Conservation (phyloP, 179 eudicot genomes). For the Pouteria campechiana region DNA sequence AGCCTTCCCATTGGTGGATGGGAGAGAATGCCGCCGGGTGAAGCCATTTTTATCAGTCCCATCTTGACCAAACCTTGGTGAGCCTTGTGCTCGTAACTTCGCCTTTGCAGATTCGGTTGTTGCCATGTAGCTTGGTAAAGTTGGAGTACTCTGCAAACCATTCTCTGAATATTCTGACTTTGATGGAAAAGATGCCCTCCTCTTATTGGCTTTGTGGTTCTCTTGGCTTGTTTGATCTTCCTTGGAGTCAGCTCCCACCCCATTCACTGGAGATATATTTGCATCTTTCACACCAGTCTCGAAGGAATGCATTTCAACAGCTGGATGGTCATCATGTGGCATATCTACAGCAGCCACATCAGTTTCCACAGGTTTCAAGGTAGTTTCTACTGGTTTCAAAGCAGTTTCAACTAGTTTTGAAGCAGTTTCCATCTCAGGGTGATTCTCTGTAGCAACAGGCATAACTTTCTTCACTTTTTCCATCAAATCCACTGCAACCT, state of each 20-base stretch:
- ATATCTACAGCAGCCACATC: constrained; percentile 22
- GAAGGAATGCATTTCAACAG: constrained; percentile 9
- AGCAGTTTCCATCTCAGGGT: constrained; percentile 20
- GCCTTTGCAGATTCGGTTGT: constrained; percentile 73
- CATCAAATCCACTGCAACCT: constrained; percentile 8
- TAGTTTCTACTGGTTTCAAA: too few species aligned
- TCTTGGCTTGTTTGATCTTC: constrained; percentile 30
- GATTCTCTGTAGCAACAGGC: constrained; percentile 5
- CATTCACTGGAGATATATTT: constrained; percentile 6
- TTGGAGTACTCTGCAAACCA: constrained; percentile 30
- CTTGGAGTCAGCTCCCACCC: constrained; percentile 20
- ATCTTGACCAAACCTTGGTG: constrained; percentile 32
- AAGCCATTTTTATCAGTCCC: constrained; percentile 32
- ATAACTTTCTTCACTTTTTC: constrained; percentile 10
- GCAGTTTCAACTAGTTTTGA: constrained; percentile 8
- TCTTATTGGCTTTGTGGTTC: constrained; percentile 24
- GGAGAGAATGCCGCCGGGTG: constrained; percentile 46
- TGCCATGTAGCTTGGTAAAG: constrained; percentile 59
- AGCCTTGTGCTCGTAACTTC: constrained; percentile 48
- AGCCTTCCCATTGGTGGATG: constrained; percentile 38
- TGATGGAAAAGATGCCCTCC: constrained; percentile 38
- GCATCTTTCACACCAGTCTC: constrained; percentile 20
- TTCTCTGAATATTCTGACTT: constrained; percentile 47
- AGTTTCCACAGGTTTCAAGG: constrained; percentile 6
- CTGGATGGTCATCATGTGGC: constrained; percentile 10